phyloP scores from a whole-genome alignment of 1,139 yeast species.

The Hansenula lynferdii region DNA sequence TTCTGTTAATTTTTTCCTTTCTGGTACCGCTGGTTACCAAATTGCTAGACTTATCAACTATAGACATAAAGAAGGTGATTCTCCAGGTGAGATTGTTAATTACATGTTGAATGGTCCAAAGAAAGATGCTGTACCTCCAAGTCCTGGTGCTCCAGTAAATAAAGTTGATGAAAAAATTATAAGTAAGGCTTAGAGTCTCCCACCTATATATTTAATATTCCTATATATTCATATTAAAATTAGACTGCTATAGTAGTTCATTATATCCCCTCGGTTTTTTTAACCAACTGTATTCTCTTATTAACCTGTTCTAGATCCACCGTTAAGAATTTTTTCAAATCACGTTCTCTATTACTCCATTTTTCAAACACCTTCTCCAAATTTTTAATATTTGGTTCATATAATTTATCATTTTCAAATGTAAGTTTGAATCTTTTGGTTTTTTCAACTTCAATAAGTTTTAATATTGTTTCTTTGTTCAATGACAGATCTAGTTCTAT shows the following conservation, averaged over 20 bases:
- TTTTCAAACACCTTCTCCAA: slow-evolving; percentile 27
- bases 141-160: not conserved
- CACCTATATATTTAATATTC: not conserved
- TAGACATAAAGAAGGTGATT: slow-evolving; percentile 49
- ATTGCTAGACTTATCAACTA: slow-evolving; percentile 62
- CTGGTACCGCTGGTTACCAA: slow-evolving; percentile 86
- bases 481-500: slow-evolving; percentile 4
- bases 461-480: slow-evolving; percentile 15
- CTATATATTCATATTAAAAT: not conserved
- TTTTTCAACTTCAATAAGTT: slow-evolving; percentile 15
- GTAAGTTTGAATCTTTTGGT: slow-evolving; percentile 13
- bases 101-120: slow-evolving; percentile 52
- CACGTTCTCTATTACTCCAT: slow-evolving; percentile 38
- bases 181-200: slow-evolving; percentile 1
- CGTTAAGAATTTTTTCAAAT: slow-evolving; percentile 35
- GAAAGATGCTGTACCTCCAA: not conserved
- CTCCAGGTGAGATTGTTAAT: slow-evolving; percentile 46
- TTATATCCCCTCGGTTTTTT: slow-evolving; percentile 9
- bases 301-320: slow-evolving; percentile 30
- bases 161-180: not conserved
- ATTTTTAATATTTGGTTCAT: slow-evolving; percentile 15
- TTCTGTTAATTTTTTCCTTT: slow-evolving; percentile 90
- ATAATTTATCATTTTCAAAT: slow-evolving; percentile 15
- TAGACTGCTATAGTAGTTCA: too few relatives aligned
- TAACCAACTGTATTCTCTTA: slow-evolving; percentile 30